Conservation (phyloP, 2,329 filamentous ascomycete genomes). For the Claviceps sp. region DNA sequence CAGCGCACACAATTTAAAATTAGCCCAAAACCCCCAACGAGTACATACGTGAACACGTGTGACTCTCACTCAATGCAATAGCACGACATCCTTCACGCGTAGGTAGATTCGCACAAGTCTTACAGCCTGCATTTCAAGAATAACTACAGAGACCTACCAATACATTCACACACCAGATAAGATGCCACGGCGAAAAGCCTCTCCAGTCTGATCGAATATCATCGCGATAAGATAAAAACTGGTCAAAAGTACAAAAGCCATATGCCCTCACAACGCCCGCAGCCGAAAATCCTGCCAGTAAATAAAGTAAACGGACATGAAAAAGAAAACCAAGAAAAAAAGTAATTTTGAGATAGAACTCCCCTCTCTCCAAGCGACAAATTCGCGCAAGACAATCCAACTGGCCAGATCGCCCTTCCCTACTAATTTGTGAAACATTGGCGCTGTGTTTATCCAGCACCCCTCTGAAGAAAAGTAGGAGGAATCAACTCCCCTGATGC, state of each 20-base stretch:
- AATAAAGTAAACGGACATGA: slow-evolving; percentile 1
- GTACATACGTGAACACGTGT: background rate
- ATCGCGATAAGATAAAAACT: no score
- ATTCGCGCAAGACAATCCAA: slow-evolving; percentile 11
- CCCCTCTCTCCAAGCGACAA: slow-evolving; percentile 16
- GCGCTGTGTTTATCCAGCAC: background rate
- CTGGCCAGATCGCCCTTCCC: background rate
- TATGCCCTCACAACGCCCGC: slow-evolving; percentile 22
- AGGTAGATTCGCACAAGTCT: background rate
- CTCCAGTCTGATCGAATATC: slow-evolving; percentile 7
- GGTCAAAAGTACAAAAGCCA: slow-evolving; percentile 12
- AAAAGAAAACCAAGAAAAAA: background rate
- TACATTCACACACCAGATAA: slow-evolving; percentile 12
- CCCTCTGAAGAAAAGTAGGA: background rate
- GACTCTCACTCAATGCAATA: background rate
- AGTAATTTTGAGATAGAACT: background rate
- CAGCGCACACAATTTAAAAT: no score
- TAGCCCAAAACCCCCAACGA: no score
- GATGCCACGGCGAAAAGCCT: background rate
- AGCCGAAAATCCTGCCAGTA: slow-evolving; percentile 17
- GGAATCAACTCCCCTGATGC: background rate
- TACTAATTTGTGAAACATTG: background rate
- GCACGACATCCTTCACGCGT: background rate
- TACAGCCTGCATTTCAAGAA: background rate
- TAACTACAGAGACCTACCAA: slow-evolving; percentile 3